Percentiles rank a stretch among this genome's conserved stretches.
phyloP scores from a whole-genome alignment of 306 rosid species.

The Quercus berberidifolia region DNA sequence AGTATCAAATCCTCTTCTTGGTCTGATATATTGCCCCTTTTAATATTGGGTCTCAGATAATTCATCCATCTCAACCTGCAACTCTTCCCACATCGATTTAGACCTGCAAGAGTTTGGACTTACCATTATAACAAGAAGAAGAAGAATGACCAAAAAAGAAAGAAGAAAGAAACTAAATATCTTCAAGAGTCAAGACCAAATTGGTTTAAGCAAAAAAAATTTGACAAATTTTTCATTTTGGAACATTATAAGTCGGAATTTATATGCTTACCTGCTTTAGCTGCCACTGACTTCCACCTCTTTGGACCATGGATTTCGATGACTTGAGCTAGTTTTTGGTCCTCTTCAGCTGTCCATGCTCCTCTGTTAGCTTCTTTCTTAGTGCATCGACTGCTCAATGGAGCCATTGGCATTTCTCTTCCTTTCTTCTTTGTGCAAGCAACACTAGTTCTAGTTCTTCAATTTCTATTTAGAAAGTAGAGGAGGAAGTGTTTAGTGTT shows the following conservation, averaged over 20 bases:
- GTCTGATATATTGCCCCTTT: slow-evolving; percentile 62
- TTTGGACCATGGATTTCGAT: slow-evolving; percentile 37
- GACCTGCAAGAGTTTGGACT: slow-evolving; percentile 28
- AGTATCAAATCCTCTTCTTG: slow-evolving; percentile 67
- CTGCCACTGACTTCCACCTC: slow-evolving; percentile 41
- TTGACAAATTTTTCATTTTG: slow-evolving; percentile 12
- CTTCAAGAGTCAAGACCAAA: neutral
- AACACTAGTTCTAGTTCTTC: neutral
- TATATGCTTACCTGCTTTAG: slow-evolving; percentile 44
- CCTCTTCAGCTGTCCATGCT: slow-evolving; percentile 38
- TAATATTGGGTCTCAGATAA: slow-evolving; percentile 66
- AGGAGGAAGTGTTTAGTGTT: neutral
- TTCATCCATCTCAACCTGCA: slow-evolving; percentile 67
- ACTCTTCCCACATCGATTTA: slow-evolving; percentile 60
- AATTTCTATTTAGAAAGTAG: neutral
- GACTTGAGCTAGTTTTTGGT: slow-evolving; percentile 30
- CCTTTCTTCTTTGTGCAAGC: neutral
- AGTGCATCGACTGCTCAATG: neutral
- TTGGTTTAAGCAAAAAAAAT: no score
- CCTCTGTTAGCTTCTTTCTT: slow-evolving; percentile 34
- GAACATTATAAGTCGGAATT: slow-evolving; percentile 1
- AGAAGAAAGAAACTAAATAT: neutral
- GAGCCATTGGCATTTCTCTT: slow-evolving; percentile 4
- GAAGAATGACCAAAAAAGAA: neutral
- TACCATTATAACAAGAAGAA: neutral